Evolutionary conservation across 306 rosid genomes (phyloP).

Genomic region (Quercus agrifolia): DNA sequence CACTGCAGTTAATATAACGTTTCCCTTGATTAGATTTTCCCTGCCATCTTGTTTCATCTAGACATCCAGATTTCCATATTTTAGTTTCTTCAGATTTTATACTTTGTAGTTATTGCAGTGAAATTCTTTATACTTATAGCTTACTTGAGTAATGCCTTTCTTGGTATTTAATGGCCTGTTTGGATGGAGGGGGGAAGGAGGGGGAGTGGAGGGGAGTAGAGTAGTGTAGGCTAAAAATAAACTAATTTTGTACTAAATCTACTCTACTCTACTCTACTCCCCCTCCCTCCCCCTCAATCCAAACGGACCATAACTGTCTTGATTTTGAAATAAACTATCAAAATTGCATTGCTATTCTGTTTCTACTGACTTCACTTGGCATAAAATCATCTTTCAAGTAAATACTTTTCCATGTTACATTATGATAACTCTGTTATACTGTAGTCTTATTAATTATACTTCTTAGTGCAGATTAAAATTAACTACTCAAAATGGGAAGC

Average conservation of each 20-base stretch:
- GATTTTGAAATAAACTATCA: background rate
- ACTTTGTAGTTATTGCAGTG: background rate
- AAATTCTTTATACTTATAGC: background rate
- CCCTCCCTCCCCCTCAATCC: too few relatives aligned
- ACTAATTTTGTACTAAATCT: too few relatives aligned
- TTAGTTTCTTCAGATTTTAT: background rate
- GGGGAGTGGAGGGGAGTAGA: too few relatives aligned
- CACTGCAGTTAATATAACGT: background rate
- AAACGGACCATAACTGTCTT: too few relatives aligned
- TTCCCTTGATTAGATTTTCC: background rate
- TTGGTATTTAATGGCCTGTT: background rate
- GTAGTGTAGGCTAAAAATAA: too few relatives aligned
- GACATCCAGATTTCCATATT: background rate
- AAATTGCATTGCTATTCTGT: background rate
- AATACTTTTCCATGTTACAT: background rate
- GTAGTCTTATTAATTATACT: background rate
- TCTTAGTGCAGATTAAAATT: background rate
- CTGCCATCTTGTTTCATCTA: background rate
- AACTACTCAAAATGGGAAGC: slow-evolving; percentile 58
- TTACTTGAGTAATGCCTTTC: background rate
- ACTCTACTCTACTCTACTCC: too few relatives aligned
- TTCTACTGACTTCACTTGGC: background rate
- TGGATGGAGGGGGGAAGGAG: too few relatives aligned
- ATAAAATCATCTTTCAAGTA: background rate
- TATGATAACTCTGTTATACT: background rate